These are phyloP conservation scores for Flaveria brownii DNA, from an alignment of 129 eudicot genomes.

Conservation along the genomic window DNA sequence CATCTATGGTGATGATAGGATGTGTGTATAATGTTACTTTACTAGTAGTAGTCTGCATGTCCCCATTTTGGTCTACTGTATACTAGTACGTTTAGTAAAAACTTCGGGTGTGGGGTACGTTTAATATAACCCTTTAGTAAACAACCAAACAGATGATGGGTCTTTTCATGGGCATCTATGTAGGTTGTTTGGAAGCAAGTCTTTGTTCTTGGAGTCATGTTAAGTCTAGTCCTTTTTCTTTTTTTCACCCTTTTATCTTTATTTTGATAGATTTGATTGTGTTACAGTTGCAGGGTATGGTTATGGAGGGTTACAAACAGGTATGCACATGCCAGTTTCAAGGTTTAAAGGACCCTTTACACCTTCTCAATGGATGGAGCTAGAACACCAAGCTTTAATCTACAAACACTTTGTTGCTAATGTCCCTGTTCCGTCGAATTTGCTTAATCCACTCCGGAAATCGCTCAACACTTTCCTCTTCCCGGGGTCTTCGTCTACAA, in stretches of 20 bases:
- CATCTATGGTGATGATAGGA: slow-evolving; percentile 14
- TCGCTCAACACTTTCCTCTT: slow-evolving; percentile 57
- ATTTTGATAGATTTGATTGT: not conserved
- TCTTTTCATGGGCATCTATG: slow-evolving; percentile 40
- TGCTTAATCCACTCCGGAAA: slow-evolving; percentile 66
- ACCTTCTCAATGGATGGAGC: slow-evolving; percentile 89
- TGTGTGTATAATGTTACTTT: not conserved
- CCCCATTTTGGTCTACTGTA: slow-evolving; percentile 6
- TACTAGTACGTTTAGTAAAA: too few relatives aligned
- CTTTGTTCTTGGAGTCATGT: slow-evolving; percentile 40
- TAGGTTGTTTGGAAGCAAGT: slow-evolving; percentile 33
- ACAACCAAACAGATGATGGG: slow-evolving; percentile 19
- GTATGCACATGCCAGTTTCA: slow-evolving; percentile 54
- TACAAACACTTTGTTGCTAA: slow-evolving; percentile 82
- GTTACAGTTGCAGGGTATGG: slow-evolving; percentile 49
- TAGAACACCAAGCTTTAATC: slow-evolving; percentile 89
- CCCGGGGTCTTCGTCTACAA: slow-evolving; percentile 48
- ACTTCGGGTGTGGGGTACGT: too few relatives aligned
- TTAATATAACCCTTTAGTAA: too few relatives aligned
- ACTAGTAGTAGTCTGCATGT: not conserved
- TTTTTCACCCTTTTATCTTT: not conserved
- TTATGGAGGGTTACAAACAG: slow-evolving; percentile 51
- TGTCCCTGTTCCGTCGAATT: slow-evolving; percentile 77
- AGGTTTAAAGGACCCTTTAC: slow-evolving; percentile 79
- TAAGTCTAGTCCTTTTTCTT: slow-evolving; percentile 10